Percentiles rank a stretch among this genome's conserved stretches.
Conservation (phyloP, 805 yeast genomes). For the Nakazawaea wyomingensis region DNA sequence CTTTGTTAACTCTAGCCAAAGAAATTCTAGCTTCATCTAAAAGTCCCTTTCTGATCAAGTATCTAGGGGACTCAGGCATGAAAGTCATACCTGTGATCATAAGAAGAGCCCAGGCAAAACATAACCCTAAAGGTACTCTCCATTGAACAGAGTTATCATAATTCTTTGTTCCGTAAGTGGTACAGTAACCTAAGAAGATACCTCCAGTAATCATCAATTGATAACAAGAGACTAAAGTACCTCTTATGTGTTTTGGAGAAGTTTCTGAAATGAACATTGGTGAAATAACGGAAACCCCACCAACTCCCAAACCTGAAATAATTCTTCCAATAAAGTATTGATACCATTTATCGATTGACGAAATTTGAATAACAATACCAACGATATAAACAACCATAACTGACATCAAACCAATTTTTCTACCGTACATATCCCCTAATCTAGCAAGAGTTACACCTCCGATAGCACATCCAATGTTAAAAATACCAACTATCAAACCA, state of each 20-base stretch:
- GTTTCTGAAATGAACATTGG: slow-evolving; percentile 50
- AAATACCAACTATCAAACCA: slow-evolving; percentile 49
- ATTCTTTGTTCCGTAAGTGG: slow-evolving; percentile 47
- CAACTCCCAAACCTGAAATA: slow-evolving; percentile 39
- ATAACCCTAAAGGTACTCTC: slow-evolving; percentile 52
- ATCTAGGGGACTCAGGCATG: slow-evolving; percentile 72
- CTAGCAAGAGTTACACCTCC: slow-evolving; percentile 49
- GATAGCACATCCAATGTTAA: slow-evolving; percentile 54
- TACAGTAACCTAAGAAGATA: slow-evolving; percentile 52
- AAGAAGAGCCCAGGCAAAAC: slow-evolving; percentile 44
- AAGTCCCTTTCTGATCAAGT: slow-evolving; percentile 47
- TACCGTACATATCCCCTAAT: slow-evolving; percentile 45
- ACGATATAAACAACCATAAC: slow-evolving; percentile 41
- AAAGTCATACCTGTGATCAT: slow-evolving; percentile 52
- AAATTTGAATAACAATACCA: slow-evolving; percentile 46
- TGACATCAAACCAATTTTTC: slow-evolving; percentile 41
- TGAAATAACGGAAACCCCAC: slow-evolving; percentile 35
- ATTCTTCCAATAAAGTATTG: slow-evolving; percentile 50
- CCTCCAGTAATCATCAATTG: slow-evolving; percentile 57
- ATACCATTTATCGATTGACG: slow-evolving; percentile 41
- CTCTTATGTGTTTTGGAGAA: slow-evolving; percentile 54
- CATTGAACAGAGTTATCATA: slow-evolving; percentile 40
- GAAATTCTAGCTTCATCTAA: slow-evolving; percentile 50
- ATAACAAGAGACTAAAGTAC: slow-evolving; percentile 54
- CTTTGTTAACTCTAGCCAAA: slow-evolving; percentile 43